Evolutionary conservation across 169 alveolate species (phyloP), one percentile per base, ranked within the genome.

Genomic region (Plasmodium gonderi): DNA sequence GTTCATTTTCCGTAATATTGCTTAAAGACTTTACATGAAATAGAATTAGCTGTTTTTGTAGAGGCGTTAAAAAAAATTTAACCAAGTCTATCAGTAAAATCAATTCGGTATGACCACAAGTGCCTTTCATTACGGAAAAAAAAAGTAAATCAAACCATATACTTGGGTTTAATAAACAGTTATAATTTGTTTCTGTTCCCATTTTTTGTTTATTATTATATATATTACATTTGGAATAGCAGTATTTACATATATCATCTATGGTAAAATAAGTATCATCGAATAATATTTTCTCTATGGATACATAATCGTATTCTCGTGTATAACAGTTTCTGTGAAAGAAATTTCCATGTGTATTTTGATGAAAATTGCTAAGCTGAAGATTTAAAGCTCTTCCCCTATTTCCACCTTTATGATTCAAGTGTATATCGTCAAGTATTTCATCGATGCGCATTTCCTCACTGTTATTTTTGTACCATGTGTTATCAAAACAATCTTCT

Each of bases 121-220:
- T 68, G 4, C 94, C 91, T 36, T 78, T 78, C 94, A 78, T 76
- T 49, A 67, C 82, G 64, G 29, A 65, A 49, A 44, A 78, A 45
- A 90, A 78, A 17, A 90, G 65, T 26, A 90, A 4, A 77, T 90
- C 94, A 90, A 90, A 90, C 94, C 94, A 90, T 77, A 64, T 36
- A 54, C 68, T 65, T 8, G 94, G 94, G 72, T 90, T 90, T 79
- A 78, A 54, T 33, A 79, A 69, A 60, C n/a, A 65, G 5, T 5
- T 42, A 38, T 2, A 36, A n/a, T 78, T 65, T 23, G 17, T 29
- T 78, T 90, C 91, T 14, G 9, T 20, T 20, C 36, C 64, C n/a
- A 64, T 68, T 8, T 78, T 78, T 31, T 49, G 65, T 38, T 67
- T 42, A 51, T 49, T 90, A 90, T 77, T 64, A 31, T 45, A 38